Evolutionary conservation across 805 yeast species (phyloP).

Genomic region (Scheffersomyces amazonensis): DNA sequence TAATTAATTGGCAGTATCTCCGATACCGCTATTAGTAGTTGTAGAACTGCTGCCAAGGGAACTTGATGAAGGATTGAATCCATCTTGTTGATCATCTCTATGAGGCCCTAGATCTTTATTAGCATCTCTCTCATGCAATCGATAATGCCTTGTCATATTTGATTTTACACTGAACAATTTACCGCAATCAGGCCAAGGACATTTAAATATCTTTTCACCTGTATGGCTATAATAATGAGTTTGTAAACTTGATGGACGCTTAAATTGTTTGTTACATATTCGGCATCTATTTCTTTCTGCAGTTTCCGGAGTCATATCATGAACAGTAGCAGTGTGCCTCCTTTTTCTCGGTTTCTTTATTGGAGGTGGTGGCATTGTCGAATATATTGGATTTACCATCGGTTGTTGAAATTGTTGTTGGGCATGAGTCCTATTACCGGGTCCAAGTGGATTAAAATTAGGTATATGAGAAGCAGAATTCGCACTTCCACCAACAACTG

Average conservation of each 20-base stretch:
- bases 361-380: neutral
- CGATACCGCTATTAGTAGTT: neutral
- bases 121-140: slow-evolving; percentile 50
- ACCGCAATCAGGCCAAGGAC: slow-evolving; percentile 60
- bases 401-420: too few species aligned
- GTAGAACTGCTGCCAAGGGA: neutral
- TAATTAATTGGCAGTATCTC: too few species aligned
- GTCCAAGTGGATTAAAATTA: slow-evolving; percentile 1
- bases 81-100: neutral
- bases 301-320: slow-evolving; percentile 41
- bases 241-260: slow-evolving; percentile 77
- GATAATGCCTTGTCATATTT: slow-evolving; percentile 77
- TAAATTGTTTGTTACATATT: slow-evolving; percentile 72
- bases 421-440: slow-evolving; percentile 10
- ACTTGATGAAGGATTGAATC: neutral
- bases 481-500: neutral
- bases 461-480: neutral
- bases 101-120: slow-evolving; percentile 3
- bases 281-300: slow-evolving; percentile 46
- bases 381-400: neutral
- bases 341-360: slow-evolving; percentile 8
- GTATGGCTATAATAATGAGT: slow-evolving; percentile 77
- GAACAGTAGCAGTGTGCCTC: slow-evolving; percentile 18
- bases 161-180: slow-evolving; percentile 72
- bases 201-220: slow-evolving; percentile 32